Conservation (phyloP, 805 yeast genomes). For the Wickerhamiella dianesei region DNA sequence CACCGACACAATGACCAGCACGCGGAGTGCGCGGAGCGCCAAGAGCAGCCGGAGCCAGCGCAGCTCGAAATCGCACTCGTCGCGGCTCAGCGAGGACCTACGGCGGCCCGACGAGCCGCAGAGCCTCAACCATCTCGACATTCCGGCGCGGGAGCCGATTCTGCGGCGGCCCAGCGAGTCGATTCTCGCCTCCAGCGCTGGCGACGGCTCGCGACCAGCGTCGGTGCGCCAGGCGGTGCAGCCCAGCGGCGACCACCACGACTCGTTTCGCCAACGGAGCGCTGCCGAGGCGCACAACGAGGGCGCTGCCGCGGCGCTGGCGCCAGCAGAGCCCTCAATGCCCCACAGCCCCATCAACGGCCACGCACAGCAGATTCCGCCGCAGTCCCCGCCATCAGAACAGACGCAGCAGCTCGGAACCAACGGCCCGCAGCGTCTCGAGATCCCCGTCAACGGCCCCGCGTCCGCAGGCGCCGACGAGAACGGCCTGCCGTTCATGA, state of each 20-base stretch:
- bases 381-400: not conserved
- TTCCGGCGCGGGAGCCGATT: not conserved
- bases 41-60: slow-evolving; percentile 1
- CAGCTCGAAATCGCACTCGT: not conserved
- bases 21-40: slow-evolving; percentile 20
- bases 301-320: not conserved
- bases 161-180: not conserved
- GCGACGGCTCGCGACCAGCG: not conserved
- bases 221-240: not conserved
- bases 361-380: not conserved
- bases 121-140: not conserved
- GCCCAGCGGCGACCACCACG: not conserved
- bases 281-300: not conserved
- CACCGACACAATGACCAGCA: slow-evolving; percentile 30
- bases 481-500: slow-evolving; percentile 16
- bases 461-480: slow-evolving; percentile 7
- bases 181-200: not conserved
- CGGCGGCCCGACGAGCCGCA: not conserved
- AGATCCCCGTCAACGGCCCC: not conserved
- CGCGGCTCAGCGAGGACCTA: not conserved
- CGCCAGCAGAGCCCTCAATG: not conserved
- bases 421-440: not conserved
- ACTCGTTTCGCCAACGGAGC: not conserved
- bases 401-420: slow-evolving; percentile 4
- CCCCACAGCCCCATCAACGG: not conserved